Evolutionary conservation across 768 basidiomycete genomes (phyloP).

Genomic region (Harrya chromipes): DNA sequence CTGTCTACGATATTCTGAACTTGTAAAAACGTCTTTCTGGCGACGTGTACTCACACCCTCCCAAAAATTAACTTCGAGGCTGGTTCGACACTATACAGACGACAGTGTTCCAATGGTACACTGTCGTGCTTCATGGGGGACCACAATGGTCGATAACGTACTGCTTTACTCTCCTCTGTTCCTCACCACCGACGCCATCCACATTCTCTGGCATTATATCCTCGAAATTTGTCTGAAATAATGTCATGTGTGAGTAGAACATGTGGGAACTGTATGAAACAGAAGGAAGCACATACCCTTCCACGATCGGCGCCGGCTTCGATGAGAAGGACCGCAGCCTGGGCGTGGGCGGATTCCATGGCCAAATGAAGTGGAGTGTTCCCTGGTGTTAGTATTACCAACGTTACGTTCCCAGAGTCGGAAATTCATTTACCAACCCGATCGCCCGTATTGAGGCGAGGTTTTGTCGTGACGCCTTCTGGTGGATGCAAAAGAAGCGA

Average conservation of each 20-base stretch:
- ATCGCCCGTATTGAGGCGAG: constrained; percentile 83
- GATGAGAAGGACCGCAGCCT: constrained; percentile 86
- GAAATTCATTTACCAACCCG: constrained; percentile 53
- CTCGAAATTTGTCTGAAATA: constrained; percentile 72
- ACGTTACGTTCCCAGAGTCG: background rate
- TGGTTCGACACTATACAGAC: background rate
- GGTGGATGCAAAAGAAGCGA: constrained; percentile 82
- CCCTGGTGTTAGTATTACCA: constrained; percentile 42
- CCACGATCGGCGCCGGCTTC: constrained; percentile 94
- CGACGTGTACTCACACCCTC: background rate
- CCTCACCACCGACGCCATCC: constrained; percentile 82
- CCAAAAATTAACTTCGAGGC: background rate
- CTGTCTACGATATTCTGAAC: background rate
- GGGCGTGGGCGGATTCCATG: constrained; percentile 94
- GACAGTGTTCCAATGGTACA: no score
- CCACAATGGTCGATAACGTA: constrained; percentile 79
- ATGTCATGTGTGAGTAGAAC: background rate
- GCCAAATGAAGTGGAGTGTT: constrained; percentile 97
- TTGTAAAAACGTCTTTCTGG: background rate
- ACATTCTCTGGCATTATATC: constrained; percentile 84
- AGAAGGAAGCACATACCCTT: constrained; percentile 52
- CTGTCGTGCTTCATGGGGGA: constrained; percentile 13
- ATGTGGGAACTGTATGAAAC: background rate
- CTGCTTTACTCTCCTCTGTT: constrained; percentile 75
- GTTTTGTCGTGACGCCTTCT: constrained; percentile 60